Percentiles rank a stretch among this genome's conserved stretches.
phyloP scores from a whole-genome alignment of 148 eudicot species.

The Camellia granthamiana region DNA sequence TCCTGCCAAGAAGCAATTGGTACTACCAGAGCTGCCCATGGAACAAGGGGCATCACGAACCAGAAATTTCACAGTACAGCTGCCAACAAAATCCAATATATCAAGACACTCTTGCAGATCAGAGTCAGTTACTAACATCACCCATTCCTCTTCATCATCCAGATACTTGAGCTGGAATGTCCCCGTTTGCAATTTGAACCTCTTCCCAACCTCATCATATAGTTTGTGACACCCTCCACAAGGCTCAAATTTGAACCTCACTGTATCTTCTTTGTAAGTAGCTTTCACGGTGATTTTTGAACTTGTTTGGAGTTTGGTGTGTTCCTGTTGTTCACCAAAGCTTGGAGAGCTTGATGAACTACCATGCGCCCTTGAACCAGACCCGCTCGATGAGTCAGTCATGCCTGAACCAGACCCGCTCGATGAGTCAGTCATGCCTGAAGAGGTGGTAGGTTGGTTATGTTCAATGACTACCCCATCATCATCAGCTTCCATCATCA shows the following conservation, averaged over 20 bases:
- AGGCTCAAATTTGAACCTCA: slow-evolving; percentile 76
- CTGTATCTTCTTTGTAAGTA: slow-evolving; percentile 61
- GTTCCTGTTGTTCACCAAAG: slow-evolving; percentile 18
- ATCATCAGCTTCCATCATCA: slow-evolving; percentile 31
- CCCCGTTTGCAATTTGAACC: slow-evolving; percentile 61
- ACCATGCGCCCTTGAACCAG: slow-evolving; percentile 43
- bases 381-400: slow-evolving; percentile 70
- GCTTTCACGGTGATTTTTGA: slow-evolving; percentile 65
- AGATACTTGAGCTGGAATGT: slow-evolving; percentile 83
- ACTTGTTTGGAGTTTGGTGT: slow-evolving; percentile 18
- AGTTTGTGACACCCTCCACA: slow-evolving; percentile 52
- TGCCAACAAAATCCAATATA: slow-evolving; percentile 63
- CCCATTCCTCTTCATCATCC: slow-evolving; percentile 97
- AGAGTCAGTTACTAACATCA: slow-evolving; percentile 68
- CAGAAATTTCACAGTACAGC: slow-evolving; percentile 55
- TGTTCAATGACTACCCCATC: slow-evolving; percentile 29
- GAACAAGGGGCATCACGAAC: slow-evolving; percentile 54
- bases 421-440: slow-evolving; percentile 80
- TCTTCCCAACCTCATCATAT: slow-evolving; percentile 67
- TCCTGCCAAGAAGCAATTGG: slow-evolving; percentile 55
- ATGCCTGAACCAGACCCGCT: slow-evolving; percentile 62
- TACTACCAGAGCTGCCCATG: slow-evolving; percentile 75
- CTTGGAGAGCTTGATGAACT: slow-evolving; percentile 62
- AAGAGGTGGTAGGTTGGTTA: slow-evolving; percentile 50
- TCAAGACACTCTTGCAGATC: slow-evolving; percentile 87